Percentiles rank a stretch among this genome's conserved stretches.
Evolutionary conservation across 805 yeast species (phyloP).

Genomic region (Kuraishia floccosa): DNA sequence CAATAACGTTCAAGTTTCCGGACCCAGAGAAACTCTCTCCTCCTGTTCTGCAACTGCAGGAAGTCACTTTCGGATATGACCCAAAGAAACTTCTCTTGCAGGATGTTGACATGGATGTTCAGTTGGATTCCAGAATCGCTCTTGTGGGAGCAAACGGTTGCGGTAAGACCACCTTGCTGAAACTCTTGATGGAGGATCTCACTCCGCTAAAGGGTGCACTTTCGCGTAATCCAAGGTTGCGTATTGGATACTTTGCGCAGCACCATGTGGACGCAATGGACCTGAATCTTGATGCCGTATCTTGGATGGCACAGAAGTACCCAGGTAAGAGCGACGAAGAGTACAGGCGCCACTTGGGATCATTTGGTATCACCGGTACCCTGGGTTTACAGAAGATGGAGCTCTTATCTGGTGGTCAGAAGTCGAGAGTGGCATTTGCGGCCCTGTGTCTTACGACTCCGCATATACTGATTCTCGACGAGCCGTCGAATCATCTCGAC

Average conservation of each 20-base stretch:
- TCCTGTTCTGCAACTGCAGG: slow-evolving; percentile 81
- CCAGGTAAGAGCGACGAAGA: slow-evolving; percentile 97
- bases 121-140: slow-evolving; percentile 91
- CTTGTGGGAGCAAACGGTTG: slow-evolving; percentile 98
- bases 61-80: slow-evolving; percentile 77
- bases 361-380: slow-evolving; percentile 94
- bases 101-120: slow-evolving; percentile 81
- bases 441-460: slow-evolving; percentile 85
- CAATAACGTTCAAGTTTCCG: slow-evolving; percentile 81
- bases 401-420: slow-evolving; percentile 93
- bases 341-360: slow-evolving; percentile 91
- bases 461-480: slow-evolving; percentile 86
- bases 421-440: slow-evolving; percentile 96
- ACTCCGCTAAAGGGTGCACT: slow-evolving; percentile 72
- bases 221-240: slow-evolving; percentile 69
- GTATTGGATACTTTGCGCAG: slow-evolving; percentile 96
- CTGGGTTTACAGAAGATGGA: slow-evolving; percentile 87
- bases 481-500: slow-evolving; percentile 98
- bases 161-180: slow-evolving; percentile 94
- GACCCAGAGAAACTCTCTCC: slow-evolving; percentile 91
- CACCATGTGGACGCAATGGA: slow-evolving; percentile 99
- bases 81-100: slow-evolving; percentile 53
- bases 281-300: slow-evolving; percentile 70
- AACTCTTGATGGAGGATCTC: slow-evolving; percentile 69
- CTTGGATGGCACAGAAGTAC: slow-evolving; percentile 82